Conservation (phyloP, 2,329 filamentous ascomycete genomes). For the Teratosphaeria pseudoeucalypti region DNA sequence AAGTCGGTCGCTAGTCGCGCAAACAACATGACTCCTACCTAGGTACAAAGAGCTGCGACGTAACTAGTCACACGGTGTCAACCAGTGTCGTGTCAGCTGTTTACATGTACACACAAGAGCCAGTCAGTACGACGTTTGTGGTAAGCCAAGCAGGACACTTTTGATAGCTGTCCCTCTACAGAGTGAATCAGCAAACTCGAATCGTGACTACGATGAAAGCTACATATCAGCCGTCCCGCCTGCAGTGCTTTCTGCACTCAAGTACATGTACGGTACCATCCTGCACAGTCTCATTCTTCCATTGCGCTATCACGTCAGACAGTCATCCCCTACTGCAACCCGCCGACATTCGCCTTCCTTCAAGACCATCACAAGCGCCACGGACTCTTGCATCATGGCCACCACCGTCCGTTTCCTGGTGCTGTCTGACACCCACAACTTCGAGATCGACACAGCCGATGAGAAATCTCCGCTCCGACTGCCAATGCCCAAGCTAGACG, state of each 20-base stretch:
- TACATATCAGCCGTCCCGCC: not conserved
- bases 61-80: not conserved
- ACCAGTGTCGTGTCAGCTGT: not conserved
- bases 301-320: not conserved
- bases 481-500: slow-evolving; percentile 13
- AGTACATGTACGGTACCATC: not conserved
- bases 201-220: not conserved
- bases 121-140: not conserved
- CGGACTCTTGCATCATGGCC: not conserved
- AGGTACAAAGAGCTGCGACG: too few species aligned
- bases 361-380: not conserved
- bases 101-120: not conserved
- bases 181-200: not conserved
- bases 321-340: not conserved
- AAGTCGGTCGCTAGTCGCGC: too few species aligned
- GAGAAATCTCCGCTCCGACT: not conserved
- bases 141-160: not conserved
- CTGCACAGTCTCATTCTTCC: not conserved
- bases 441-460: slow-evolving; percentile 1
- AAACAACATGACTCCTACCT: too few species aligned
- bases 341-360: not conserved
- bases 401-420: slow-evolving; percentile 9
- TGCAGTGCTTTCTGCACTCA: not conserved
- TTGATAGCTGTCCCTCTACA: not conserved
- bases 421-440: slow-evolving; percentile 19